Base-by-base conservation (phyloP, 2,329 filamentous ascomycete species). In the Sporothrix protearum region DNA sequence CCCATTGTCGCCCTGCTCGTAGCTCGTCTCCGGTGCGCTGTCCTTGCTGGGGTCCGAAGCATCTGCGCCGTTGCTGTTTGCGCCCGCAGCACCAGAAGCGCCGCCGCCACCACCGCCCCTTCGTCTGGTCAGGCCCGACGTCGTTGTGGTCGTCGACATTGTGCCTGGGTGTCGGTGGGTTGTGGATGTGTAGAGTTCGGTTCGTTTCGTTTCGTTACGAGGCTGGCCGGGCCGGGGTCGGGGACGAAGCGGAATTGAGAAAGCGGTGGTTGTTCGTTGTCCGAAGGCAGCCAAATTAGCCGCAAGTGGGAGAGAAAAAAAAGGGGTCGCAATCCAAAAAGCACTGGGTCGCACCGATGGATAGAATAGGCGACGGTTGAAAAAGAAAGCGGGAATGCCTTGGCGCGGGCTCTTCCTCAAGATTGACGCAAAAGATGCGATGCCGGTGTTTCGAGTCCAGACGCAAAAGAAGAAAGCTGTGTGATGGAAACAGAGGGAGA, bases 1-100 rank as follows among this genome's bases (percentile, higher is more conserved):
- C 76, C 96, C 96, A 84, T 97, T 97, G 83, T 97, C 95, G 81
- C 91, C 87, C 80, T 86, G 94, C 83, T 94, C 92, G 85, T 97
- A 98, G 78, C 92, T 95, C 73, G 96, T 97, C 83, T 90, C 89
- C 78, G 88, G 88, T 75, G 80, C 84, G 78, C 77, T 83, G 78
- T 88, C 87, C 78, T 82, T 83, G 78, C 82, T 80, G 77, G 82
- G 80, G 79, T 88, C 86, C 74, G 91, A 89, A 80, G 85, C 87
- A 72, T 87, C 86, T 67, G 84, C 84, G 74, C 80, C 81, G 76
- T 82, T 81, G 73, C 82, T 84, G 77, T 85, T 88, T 77, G 90
- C 79, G 73, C 86, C 86, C 85, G 67, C 45, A 0, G 66, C 51
- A 53, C 90, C 78, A 68, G 81, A 42, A 22, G 90, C 78, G 68